Evolutionary conservation across 306 rosid genomes (phyloP).

Genomic region (Prinsepia uniflora): DNA sequence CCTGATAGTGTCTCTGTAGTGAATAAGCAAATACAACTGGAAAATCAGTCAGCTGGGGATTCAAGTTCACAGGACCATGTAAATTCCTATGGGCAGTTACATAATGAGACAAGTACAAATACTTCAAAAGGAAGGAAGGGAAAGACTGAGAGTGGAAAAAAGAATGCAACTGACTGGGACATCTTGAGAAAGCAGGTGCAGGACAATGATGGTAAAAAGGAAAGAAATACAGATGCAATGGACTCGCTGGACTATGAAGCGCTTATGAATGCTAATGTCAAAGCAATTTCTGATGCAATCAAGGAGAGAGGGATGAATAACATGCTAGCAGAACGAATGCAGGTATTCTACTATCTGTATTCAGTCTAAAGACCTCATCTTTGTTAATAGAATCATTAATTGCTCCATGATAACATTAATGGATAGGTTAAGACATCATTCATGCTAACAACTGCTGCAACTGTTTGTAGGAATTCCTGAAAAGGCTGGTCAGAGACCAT

Average conservation of each 20-base stretch:
- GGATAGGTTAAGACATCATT: not conserved
- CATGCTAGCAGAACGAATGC: slow-evolving; percentile 89
- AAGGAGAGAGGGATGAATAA: slow-evolving; percentile 85
- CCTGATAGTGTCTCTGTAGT: slow-evolving; percentile 29
- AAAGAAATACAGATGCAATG: slow-evolving; percentile 50
- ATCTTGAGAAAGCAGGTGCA: slow-evolving; percentile 58
- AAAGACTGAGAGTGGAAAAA: slow-evolving; percentile 41
- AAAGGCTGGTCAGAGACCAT: slow-evolving; percentile 76
- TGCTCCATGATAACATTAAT: not conserved
- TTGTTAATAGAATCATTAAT: not conserved
- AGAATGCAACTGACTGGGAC: slow-evolving; percentile 62
- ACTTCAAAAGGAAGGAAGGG: slow-evolving; percentile 46
- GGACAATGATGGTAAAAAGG: slow-evolving; percentile 36
- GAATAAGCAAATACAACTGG: slow-evolving; percentile 26
- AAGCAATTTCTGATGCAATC: slow-evolving; percentile 59
- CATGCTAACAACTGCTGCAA: not conserved
- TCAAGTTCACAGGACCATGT: slow-evolving; percentile 32
- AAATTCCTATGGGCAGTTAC: slow-evolving; percentile 26
- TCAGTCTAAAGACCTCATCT: slow-evolving; percentile 6
- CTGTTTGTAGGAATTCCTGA: slow-evolving; percentile 67
- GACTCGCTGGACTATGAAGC: slow-evolving; percentile 92
- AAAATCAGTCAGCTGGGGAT: slow-evolving; percentile 27
- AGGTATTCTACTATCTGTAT: slow-evolving; percentile 34
- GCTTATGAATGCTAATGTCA: slow-evolving; percentile 53
- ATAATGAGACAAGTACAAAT: slow-evolving; percentile 30